A percentile compares a stretch with the other conserved stretches of the same genome.
phyloP scores from a whole-genome alignment of 768 basidiomycete species.

The Trametes punicea region DNA sequence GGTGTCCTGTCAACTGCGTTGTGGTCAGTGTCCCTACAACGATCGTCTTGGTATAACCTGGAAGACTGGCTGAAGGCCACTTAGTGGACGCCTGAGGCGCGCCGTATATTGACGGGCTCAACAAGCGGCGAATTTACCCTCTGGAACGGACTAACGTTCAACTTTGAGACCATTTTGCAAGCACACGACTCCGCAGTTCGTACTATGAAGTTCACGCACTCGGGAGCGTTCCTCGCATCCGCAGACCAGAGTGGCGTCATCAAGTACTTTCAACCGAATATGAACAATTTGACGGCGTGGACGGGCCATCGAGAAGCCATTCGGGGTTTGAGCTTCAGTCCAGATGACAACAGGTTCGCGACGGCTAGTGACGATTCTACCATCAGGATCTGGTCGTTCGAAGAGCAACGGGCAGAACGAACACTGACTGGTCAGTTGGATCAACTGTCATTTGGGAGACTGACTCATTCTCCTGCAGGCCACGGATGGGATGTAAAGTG shows the following conservation, averaged over 20 bases:
- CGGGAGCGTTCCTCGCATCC: slow-evolving; percentile 89
- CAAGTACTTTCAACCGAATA: slow-evolving; percentile 98
- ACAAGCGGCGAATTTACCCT: slow-evolving; percentile 97
- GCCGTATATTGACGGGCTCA: slow-evolving; percentile 90
- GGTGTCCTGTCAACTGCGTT: slow-evolving; percentile 95
- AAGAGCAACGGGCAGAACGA: slow-evolving; percentile 85
- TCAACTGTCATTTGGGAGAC: background rate
- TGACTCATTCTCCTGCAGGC: slow-evolving; percentile 43
- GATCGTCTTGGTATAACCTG: background rate
- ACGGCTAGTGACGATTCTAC: slow-evolving; percentile 96
- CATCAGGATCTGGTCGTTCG: slow-evolving; percentile 93
- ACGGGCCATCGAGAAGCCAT: slow-evolving; percentile 95
- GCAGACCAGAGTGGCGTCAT: slow-evolving; percentile 92
- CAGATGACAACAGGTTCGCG: slow-evolving; percentile 88
- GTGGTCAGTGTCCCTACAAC: slow-evolving; percentile 56
- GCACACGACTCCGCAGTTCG: slow-evolving; percentile 96
- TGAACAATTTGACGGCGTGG: slow-evolving; percentile 97
- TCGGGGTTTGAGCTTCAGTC: slow-evolving; percentile 87
- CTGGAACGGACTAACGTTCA: slow-evolving; percentile 99
- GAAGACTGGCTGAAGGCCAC: background rate
- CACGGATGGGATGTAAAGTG: slow-evolving; percentile 99
- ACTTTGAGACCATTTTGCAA: slow-evolving; percentile 99
- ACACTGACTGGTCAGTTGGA: slow-evolving; percentile 65
- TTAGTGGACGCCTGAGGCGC: slow-evolving; percentile 97
- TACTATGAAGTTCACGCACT: slow-evolving; percentile 85